Evolutionary conservation across 108 stramenopile species (phyloP), one percentile per base, ranked within the genome.

Genomic region (Stephanodiscus minutulus): DNA sequence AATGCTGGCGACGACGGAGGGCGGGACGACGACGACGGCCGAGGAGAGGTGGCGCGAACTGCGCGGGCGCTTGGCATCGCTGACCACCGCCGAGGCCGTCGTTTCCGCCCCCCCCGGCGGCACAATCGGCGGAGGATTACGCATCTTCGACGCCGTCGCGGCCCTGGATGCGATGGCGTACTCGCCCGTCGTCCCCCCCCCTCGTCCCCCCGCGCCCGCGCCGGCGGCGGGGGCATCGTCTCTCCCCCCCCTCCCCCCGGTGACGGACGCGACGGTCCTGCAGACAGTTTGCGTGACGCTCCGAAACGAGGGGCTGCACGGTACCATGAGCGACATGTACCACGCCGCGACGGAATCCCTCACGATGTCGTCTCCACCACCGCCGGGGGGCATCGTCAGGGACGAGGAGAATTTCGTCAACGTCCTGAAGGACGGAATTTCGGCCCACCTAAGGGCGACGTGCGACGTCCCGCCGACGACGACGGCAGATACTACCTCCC

Each of bases 221-320:
- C 12, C 76, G 63, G 44, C 43, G 27, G 21, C 61, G 49, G 8
- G 50, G 57, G 21, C 21, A 49, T 49, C 8, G 8, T 52, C 18
- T 11, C 39, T 18, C 5, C 31, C 29, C 18, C 7, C 20, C 27
- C 59, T 20, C 65, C 66, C 20, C 43, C 60, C 69, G 17, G 55
- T 77, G 12, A 77, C 76, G 4, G 76, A 77, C 46, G 68, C 69
- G 50, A 70, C 68, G 46, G 76, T 77, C 57, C 64, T 77, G 6
- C 35, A 63, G 33, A 77, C 76, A 21, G 46, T 77, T 2, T 68
- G 56, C 5, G 64, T 77, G 4, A 70, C 76, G 15, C 57, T 77
- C 9, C 50, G 55, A 17, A 49, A 37, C 18, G 54, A 59, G 24
- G 68, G 64, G 10, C 25, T 77, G 43, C 50, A 41, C 37, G 76